Base-by-base conservation (phyloP, 2,329 filamentous ascomycete genomes). In the Fusarium acutatum region DNA sequence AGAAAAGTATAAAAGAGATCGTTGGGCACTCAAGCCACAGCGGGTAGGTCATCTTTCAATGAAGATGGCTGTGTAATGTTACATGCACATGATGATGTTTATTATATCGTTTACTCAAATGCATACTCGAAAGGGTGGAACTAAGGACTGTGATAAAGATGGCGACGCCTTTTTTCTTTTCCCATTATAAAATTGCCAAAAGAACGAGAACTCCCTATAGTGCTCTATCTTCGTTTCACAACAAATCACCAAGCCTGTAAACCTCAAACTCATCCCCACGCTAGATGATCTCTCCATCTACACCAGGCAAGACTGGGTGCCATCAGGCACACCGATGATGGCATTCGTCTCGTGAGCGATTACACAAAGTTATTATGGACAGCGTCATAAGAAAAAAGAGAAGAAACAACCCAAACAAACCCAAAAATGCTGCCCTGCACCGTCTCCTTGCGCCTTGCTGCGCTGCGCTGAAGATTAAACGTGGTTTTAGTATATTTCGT, bases 401-500 rank as follows among this genome's bases (percentile, higher is more conserved):
- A 77, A 75, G 74, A 75, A 80, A 79, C 67, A 79, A 79, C 75
- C 78, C 73, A 77, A 80, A 77, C 79, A 80, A 71, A 82, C 71
- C 71, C 79, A 80, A 80, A 67, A 82, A 83, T 82, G 81, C 80
- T 81, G 77, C 76, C 81, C 79, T 79, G 74, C 76, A 80, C 81
- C 75, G 78, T 80, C 81, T 78, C 77, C 78, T 69, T 81, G 81
- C 82, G 81, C 81, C 80, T 77, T 81, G 79, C 79, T 81, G 82
- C 80, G 81, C 81, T 81, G 77, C 66, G 67, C 65, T 69, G 79
- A 81, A 79, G 79, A 79, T 79, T 78, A 80, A 78, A 80, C 76
- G 72, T 77, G 72, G 76, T 75, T 81, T 81, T 74, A 80, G 66
- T 78, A 80, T 80, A 79, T 78, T 78, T 81, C 78, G 75, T 81